phyloP scores from a whole-genome alignment of 2,329 filamentous ascomycete species.

The Alternaria conjuncta region DNA sequence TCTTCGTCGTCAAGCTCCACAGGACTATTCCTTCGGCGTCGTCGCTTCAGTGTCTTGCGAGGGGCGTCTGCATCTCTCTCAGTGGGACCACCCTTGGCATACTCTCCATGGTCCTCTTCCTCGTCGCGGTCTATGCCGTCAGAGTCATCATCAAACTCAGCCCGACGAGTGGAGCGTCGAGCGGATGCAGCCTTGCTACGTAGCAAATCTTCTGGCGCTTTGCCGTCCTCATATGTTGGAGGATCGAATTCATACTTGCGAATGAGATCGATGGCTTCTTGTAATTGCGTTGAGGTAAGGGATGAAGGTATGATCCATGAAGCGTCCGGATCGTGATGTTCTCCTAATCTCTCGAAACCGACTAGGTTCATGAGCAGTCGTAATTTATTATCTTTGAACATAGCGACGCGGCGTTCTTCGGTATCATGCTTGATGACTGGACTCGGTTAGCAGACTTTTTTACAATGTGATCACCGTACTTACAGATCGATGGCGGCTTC shows the following conservation, averaged over 20 bases:
- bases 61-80: slow-evolving; percentile 60
- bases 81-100: slow-evolving; percentile 73
- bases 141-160: slow-evolving; percentile 73
- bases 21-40: slow-evolving; percentile 60
- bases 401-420: slow-evolving; percentile 70
- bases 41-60: slow-evolving; percentile 63
- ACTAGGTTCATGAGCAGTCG: slow-evolving; percentile 81
- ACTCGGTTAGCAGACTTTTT: slow-evolving; percentile 29
- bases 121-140: slow-evolving; percentile 66
- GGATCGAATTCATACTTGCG: slow-evolving; percentile 80
- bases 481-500: slow-evolving; percentile 55
- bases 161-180: slow-evolving; percentile 51
- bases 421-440: slow-evolving; percentile 62
- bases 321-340: slow-evolving; percentile 76
- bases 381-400: slow-evolving; percentile 89
- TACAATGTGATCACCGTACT: slow-evolving; percentile 13
- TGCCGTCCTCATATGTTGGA: slow-evolving; percentile 76
- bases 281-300: slow-evolving; percentile 69
- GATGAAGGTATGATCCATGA: slow-evolving; percentile 77
- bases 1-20: slow-evolving; percentile 69
- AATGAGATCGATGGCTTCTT: slow-evolving; percentile 73
- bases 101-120: slow-evolving; percentile 63
- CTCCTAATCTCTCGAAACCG: slow-evolving; percentile 69
- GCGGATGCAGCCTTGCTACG: slow-evolving; percentile 68
- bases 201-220: slow-evolving; percentile 78